Percentiles rank a stretch among this genome's conserved stretches.
Conservation (phyloP, 23 red algal species). For the Gracilaria gracilis region DNA sequence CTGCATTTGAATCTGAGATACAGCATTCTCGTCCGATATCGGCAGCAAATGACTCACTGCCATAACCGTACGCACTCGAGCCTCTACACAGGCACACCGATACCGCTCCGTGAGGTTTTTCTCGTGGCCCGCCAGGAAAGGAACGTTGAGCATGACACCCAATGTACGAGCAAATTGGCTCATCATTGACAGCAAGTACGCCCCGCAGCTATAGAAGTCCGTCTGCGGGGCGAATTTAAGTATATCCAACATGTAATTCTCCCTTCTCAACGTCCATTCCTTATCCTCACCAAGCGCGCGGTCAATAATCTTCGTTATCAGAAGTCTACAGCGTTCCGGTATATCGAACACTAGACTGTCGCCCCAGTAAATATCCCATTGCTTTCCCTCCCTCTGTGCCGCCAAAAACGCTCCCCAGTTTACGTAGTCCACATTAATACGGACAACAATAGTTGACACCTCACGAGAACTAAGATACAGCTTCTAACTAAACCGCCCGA, state of each 20-base stretch:
- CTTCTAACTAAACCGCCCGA: too few species aligned
- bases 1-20: not conserved
- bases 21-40: not conserved
- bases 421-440: not conserved
- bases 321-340: not conserved
- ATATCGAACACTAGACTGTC: not conserved
- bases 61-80: not conserved
- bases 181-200: not conserved
- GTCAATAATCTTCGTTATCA: not conserved
- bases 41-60: not conserved
- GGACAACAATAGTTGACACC: not conserved
- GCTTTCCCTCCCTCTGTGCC: not conserved
- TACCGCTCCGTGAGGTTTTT: not conserved
- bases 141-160: not conserved
- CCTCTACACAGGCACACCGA: not conserved
- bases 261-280: not conserved
- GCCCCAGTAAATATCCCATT: not conserved
- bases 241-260: constrained; percentile 15
- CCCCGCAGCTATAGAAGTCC: not conserved
- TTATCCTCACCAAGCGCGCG: not conserved
- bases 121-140: not conserved
- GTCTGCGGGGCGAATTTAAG: not conserved
- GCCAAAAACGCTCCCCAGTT: not conserved
- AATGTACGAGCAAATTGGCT: not conserved
- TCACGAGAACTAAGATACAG: too few species aligned